Evolutionary conservation across 345 rosid species (phyloP).

Genomic region (Eucalyptus marginata): DNA sequence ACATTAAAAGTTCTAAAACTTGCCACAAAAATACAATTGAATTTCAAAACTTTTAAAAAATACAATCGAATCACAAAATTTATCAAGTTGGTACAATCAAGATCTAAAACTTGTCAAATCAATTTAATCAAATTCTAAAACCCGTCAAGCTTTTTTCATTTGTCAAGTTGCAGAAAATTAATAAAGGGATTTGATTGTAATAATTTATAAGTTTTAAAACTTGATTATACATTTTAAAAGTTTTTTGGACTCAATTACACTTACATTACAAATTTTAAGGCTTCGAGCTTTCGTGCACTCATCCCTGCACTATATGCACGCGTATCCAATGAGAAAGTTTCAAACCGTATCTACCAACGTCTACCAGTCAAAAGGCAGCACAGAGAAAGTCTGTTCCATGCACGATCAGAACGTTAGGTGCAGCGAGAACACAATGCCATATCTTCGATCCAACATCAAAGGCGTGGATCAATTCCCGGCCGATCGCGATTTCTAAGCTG

Average conservation of each 20-base stretch:
- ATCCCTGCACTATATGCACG: background rate
- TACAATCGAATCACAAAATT: no score
- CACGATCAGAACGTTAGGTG: background rate
- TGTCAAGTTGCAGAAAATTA: no score
- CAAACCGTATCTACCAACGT: background rate
- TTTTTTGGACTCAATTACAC: no score
- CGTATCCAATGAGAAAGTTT: background rate
- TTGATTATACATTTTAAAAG: no score
- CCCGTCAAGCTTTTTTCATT: fast-evolving
- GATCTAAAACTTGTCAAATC: no score
- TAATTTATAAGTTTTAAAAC: no score
- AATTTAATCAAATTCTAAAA: no score
- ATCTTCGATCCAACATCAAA: background rate
- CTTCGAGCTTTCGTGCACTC: background rate
- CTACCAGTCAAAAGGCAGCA: background rate
- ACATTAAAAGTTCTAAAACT: background rate
- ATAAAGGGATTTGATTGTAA: no score
- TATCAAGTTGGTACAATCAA: no score
- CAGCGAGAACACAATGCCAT: background rate
- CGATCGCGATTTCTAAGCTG: background rate
- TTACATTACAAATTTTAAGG: no score
- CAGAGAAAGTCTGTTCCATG: background rate
- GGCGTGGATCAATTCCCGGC: background rate
- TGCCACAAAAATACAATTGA: fast-evolving
- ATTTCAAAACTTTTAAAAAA: no score